Evolutionary conservation across 257 asterid genomes (phyloP), one percentile per base, ranked within the genome.

Genomic region (Nicotiana paniculata): DNA sequence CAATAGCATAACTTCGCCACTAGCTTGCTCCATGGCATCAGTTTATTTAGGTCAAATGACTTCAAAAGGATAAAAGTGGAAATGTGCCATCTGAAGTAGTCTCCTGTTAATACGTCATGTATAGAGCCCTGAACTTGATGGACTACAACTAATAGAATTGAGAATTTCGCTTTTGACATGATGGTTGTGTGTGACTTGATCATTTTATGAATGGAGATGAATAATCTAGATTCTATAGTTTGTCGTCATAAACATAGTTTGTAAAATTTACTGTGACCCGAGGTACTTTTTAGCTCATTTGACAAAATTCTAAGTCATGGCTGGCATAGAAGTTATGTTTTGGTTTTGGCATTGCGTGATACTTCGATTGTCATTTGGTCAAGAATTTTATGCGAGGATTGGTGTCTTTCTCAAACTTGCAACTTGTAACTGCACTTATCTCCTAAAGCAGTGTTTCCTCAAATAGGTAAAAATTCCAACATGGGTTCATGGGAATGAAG

Each of bases 401-500:
- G 17, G 17, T 2, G 39, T 26, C 43, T 67, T 17, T 80, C 30
- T 80, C 83, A 46, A 48, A 64, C 32, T 46, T 65, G 46, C 24
- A 80, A 80, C 32, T 46, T 65, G 63, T 37, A 55, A 81, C 51
- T 51, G 26, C 54, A 66, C n/a, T 35, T 37, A 32, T 80, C 43
- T 3, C 88, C 72, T 81, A 59, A 82, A 39, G 82, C 32, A 68
- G 6, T 69, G 39, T 30, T 70, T 84, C 54, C 35, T 24, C 81
- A 33, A 84, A 84, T 87, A 96, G 99, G 98, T 96, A 39, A 96
- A 96, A 93, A 91, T 96, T 77, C 95, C 98, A n/a, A 90, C 92
- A n/a, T 96, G 97, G 99, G 87, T 94, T 81, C 86, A 90, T 85
- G 96, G 93, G 64, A 59, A 68, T 74, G 98, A 96, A 90, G 87